phyloP scores from a whole-genome alignment of 257 asterid genomes.

The Capsicum baccatum region DNA sequence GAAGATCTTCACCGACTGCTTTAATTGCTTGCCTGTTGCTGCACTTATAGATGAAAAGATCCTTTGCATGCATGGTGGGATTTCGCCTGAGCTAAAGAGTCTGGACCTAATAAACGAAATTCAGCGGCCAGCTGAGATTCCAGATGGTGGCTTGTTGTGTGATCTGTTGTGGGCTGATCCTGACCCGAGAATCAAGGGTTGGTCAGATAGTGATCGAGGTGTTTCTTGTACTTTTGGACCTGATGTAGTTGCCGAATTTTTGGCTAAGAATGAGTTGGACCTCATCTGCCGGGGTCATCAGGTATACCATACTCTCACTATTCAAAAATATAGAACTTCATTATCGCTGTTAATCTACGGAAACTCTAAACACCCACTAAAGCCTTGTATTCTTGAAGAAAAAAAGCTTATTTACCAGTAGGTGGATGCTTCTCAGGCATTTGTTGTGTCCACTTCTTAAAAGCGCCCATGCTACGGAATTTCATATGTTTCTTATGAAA shows the following conservation, averaged over 20 bases:
- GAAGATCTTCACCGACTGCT: constrained; percentile 86
- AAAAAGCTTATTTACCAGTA: not conserved
- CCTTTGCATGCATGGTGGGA: constrained; percentile 88
- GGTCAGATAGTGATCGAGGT: constrained; percentile 84
- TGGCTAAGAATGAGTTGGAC: constrained; percentile 67
- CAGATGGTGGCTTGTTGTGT: constrained; percentile 75
- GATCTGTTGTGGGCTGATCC: constrained; percentile 92
- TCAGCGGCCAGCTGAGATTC: constrained; percentile 71
- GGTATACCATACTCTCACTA: constrained; percentile 44
- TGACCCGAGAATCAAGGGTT: constrained; percentile 59
- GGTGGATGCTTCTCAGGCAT: not conserved
- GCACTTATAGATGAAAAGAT: constrained; percentile 81
- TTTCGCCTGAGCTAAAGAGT: constrained; percentile 64
- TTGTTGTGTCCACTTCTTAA: constrained; percentile 2
- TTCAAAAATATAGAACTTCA: not conserved
- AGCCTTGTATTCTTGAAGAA: not conserved
- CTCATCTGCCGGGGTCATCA: constrained; percentile 90
- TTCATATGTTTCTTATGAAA: not conserved
- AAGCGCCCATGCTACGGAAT: not conserved
- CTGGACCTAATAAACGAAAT: constrained; percentile 66
- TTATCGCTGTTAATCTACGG: not conserved
- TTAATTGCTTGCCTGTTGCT: constrained; percentile 76
- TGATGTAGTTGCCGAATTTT: constrained; percentile 66
- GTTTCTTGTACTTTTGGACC: constrained; percentile 84
- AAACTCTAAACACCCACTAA: not conserved